Evolutionary conservation across 768 basidiomycete species (phyloP), one percentile per base, ranked within the genome.

Genomic region (Lactifluus hygrophoroides): DNA sequence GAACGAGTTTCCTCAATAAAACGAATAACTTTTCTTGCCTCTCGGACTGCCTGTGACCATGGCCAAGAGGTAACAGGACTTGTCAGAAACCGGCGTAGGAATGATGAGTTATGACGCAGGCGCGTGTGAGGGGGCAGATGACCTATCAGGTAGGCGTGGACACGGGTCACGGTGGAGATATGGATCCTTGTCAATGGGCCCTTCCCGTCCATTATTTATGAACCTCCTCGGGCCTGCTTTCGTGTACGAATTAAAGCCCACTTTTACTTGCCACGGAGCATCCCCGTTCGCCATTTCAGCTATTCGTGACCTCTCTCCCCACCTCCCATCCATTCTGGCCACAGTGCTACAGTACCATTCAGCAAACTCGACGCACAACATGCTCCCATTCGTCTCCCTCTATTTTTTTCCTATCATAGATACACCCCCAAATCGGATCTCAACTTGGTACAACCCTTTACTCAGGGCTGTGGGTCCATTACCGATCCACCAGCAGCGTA

Each of bases 111-210:
- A 21, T 49, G 38, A 49, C 30, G 45, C 37, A 27, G 40, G 46
- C 45, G 52, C 57, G 45, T 58, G 32, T 32, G 57, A 25, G 8
- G 25, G 53, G 46, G 46, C 57, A 58, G 52, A 58, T 58, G 57
- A 58, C 52, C 46, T 42, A 49, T 58, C 57, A 58, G 57, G 57
- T 58, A 52, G 57, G 46, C 51, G 8, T 6, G 10, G 23, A 21
- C 21, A 51, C 37, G 37, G 37, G 17, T 38, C 38, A n/a, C n/a
- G 35, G 34, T 27, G 23, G 46, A 42, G 37, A 42, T 27, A 42
- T 27, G 51, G 14, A 21, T 43, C 55, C 53, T 37, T n/a, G n/a
- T n/a, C n/a, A n/a, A n/a, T 25, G 42, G 42, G 42, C 23, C 42
- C 7, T 23, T 43, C 23, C 42, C 21, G 19, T 45, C n/a, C 47